These are phyloP conservation scores for Phyllosticta capitalensis DNA, from an alignment of 2,329 filamentous ascomycete species.

Conservation along the genomic window DNA sequence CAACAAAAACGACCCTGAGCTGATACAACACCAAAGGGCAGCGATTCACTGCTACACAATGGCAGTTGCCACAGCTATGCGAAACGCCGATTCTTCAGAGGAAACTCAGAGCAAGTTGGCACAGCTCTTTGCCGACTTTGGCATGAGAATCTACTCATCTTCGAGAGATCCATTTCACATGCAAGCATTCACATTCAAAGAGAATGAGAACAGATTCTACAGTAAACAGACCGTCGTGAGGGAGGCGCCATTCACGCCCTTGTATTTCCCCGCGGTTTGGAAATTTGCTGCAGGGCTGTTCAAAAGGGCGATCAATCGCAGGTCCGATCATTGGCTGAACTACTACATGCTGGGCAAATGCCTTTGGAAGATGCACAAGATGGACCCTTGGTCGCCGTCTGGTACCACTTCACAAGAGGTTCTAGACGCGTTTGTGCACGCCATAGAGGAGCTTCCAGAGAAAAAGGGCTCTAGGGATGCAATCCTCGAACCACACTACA, in stretches of 20 bases:
- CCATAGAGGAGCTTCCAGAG: constrained; percentile 52
- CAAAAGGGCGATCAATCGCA: constrained; percentile 47
- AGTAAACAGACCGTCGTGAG: constrained; percentile 29
- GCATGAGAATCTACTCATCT: constrained; percentile 57
- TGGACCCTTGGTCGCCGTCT: constrained; percentile 31
- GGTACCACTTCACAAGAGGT: constrained; percentile 36
- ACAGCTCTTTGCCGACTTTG: constrained; percentile 61
- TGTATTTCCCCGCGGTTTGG: constrained; percentile 54
- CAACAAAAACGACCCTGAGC: constrained; percentile 68
- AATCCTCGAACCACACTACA: constrained; percentile 86
- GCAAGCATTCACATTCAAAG: constrained; percentile 51
- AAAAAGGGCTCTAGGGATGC: constrained; percentile 59
- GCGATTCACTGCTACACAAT: constrained; percentile 72
- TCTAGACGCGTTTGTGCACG: constrained; percentile 47
- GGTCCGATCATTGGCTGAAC: constrained; percentile 53
- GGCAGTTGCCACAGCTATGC: constrained; percentile 54
- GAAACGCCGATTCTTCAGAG: constrained; percentile 44
- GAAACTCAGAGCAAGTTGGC: constrained; percentile 49
- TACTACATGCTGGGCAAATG: constrained; percentile 64
- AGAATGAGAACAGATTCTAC: constrained; percentile 52
- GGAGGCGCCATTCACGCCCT: constrained; percentile 45
- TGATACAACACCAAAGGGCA: constrained; percentile 66
- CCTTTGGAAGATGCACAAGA: constrained; percentile 59
- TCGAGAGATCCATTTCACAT: constrained; percentile 59
- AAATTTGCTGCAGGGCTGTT: constrained; percentile 55